Conservation (phyloP, 768 basidiomycete species). For the Phlebiopsis gigantea region DNA sequence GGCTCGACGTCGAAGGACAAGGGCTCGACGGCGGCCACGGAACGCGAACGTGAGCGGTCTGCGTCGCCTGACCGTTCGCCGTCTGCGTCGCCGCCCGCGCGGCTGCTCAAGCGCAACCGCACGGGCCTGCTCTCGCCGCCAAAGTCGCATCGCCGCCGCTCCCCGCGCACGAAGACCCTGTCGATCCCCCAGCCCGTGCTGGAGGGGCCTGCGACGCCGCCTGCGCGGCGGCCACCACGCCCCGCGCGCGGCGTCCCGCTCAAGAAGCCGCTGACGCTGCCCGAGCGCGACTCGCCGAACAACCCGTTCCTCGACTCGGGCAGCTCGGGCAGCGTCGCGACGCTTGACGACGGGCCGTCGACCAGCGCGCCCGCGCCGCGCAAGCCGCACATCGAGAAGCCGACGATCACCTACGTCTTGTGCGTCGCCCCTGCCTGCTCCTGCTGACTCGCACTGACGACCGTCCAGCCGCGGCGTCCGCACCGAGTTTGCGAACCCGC, state of each 20-base stretch:
- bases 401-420: conserved; percentile 71
- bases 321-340: conserved; percentile 17
- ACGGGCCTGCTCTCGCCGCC: conserved; percentile 56
- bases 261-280: conserved; percentile 26
- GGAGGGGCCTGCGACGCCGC: neutral
- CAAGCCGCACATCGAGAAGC: conserved; percentile 43
- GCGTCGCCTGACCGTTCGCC: conserved; percentile 22
- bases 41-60: conserved; percentile 14
- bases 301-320: conserved; percentile 61
- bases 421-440: conserved; percentile 31
- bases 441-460: conserved; percentile 1
- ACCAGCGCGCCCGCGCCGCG: conserved; percentile 34
- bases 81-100: conserved; percentile 23
- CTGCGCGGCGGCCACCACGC: conserved; percentile 19
- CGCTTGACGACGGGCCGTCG: conserved; percentile 20
- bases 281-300: conserved; percentile 58
- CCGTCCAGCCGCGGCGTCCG: conserved; percentile 61
- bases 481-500: conserved; percentile 56
- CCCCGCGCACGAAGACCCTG: conserved; percentile 17
- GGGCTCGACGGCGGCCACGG: conserved; percentile 1
- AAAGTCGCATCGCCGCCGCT: conserved; percentile 46
- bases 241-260: conserved; percentile 27
- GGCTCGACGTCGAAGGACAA: conserved; percentile 5
- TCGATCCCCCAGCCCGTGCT: conserved; percentile 10
- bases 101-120: conserved; percentile 19